Conservation (phyloP, 164 flowering plant genomes). For the Amborella trichopoda region DNA sequence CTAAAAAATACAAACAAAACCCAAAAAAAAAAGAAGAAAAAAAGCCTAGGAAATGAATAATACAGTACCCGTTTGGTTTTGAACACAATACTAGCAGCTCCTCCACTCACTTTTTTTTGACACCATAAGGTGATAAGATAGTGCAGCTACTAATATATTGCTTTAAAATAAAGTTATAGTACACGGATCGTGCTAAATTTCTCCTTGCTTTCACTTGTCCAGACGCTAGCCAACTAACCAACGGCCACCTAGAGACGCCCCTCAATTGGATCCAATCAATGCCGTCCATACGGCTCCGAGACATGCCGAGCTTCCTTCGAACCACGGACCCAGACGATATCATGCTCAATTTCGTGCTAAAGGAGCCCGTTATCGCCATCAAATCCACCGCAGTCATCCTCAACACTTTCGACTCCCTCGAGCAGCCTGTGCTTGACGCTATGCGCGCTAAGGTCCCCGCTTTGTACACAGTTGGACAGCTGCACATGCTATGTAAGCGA, state of each 20-base stretch:
- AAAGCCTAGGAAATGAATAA: no score
- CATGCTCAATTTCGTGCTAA: constrained; percentile 6
- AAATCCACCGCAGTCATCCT: constrained; percentile 9
- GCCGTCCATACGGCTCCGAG: constrained; percentile 18
- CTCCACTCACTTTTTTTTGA: no score
- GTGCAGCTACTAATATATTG: no score
- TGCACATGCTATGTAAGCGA: constrained; percentile 5
- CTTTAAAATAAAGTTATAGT: no score
- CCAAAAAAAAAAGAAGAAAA: no score
- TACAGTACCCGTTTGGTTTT: no score
- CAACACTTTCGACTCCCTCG: constrained; percentile 13
- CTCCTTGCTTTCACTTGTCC: no score
- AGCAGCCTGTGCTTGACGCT: constrained; percentile 11
- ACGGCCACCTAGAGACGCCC: constrained; percentile 18
- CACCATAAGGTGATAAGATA: no score
- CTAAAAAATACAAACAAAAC: no score
- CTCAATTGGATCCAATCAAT: constrained; percentile 25
- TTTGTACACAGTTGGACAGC: constrained; percentile 19
- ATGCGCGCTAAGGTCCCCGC: background rate
- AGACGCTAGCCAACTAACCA: no score
- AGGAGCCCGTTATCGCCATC: constrained; percentile 2
- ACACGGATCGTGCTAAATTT: no score
- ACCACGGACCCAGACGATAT: constrained; percentile 11
- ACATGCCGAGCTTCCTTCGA: constrained; percentile 13
- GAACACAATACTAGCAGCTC: no score